Evolutionary conservation across 495 filamentous ascomycete species (phyloP).

Genomic region (Penicillium nucicola): DNA sequence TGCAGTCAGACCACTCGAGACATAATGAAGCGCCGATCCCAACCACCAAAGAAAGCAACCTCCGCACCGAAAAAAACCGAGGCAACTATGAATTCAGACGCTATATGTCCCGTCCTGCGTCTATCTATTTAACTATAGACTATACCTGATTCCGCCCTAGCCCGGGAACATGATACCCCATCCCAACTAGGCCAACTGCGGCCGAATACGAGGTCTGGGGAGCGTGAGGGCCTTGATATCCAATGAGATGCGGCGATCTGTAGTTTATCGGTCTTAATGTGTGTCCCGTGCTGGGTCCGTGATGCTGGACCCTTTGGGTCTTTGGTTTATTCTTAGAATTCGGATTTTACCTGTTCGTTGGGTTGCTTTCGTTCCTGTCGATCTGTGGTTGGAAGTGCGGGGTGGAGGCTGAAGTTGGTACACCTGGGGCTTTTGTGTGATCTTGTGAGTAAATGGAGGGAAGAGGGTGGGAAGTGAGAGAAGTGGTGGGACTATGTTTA

Average conservation of each 20-base stretch:
- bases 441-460: no score
- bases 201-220: slow-evolving; percentile 19
- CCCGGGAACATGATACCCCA: neutral
- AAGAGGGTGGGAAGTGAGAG: neutral
- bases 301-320: neutral
- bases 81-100: no score
- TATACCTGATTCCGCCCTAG: neutral
- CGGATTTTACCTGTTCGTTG: neutral
- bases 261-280: slow-evolving; percentile 9
- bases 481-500: neutral
- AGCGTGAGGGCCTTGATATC: neutral
- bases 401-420: no score
- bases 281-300: neutral
- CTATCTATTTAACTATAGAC: no score
- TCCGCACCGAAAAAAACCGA: neutral
- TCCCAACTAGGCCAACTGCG: neutral
- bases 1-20: neutral
- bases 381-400: slow-evolving; percentile 2
- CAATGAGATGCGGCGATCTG: slow-evolving; percentile 6
- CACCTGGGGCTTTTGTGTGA: no score
- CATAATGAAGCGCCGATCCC: no score
- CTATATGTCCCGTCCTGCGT: no score
- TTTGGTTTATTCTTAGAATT: slow-evolving; percentile 4
- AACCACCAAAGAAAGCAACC: no score
- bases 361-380: slow-evolving; percentile 10